Evolutionary conservation across 2,329 filamentous ascomycete species (phyloP).

Genomic region (Colletotrichum tanaceti): DNA sequence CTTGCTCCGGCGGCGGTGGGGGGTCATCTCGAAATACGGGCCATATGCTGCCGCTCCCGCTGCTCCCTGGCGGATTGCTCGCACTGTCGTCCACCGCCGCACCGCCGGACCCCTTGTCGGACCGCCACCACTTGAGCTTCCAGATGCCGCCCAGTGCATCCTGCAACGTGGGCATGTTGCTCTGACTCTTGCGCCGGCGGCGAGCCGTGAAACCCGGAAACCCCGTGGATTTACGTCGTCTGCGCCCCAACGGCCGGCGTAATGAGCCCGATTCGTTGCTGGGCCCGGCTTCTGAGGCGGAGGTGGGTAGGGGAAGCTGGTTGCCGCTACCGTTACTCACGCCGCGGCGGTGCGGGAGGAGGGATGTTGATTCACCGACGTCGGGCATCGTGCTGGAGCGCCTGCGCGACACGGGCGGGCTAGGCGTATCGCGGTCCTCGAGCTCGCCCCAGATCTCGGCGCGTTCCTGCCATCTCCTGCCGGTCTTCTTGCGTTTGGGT

Average conservation of each 20-base stretch:
- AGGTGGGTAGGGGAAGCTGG: slow-evolving; percentile 9
- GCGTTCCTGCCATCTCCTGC: slow-evolving; percentile 70
- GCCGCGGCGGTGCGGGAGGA: slow-evolving; percentile 47
- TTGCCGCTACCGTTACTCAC: slow-evolving; percentile 43
- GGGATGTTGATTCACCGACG: slow-evolving; percentile 54
- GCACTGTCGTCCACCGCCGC: slow-evolving; percentile 40
- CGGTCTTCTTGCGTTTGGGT: slow-evolving; percentile 59
- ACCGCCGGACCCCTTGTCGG: slow-evolving; percentile 9
- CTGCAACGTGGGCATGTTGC: slow-evolving; percentile 56
- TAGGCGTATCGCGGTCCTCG: slow-evolving; percentile 73
- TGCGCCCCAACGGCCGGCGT: slow-evolving; percentile 49
- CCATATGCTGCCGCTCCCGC: slow-evolving; percentile 32
- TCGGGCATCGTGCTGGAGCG: slow-evolving; percentile 63
- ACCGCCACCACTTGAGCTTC: slow-evolving; percentile 67
- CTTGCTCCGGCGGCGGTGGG: background rate
- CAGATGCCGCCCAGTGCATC: slow-evolving; percentile 64
- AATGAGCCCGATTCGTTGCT: slow-evolving; percentile 38
- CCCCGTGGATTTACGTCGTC: slow-evolving; percentile 68
- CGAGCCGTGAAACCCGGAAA: slow-evolving; percentile 71
- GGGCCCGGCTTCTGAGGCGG: slow-evolving; percentile 44
- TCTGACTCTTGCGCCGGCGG: slow-evolving; percentile 54
- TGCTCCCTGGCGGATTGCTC: slow-evolving; percentile 38
- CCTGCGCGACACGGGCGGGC: slow-evolving; percentile 53
- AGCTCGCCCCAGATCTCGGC: slow-evolving; percentile 91
- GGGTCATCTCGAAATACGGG: slow-evolving; percentile 32